phyloP scores from a whole-genome alignment of 2,329 filamentous ascomycete genomes.

The Sphaerulina musiva region DNA sequence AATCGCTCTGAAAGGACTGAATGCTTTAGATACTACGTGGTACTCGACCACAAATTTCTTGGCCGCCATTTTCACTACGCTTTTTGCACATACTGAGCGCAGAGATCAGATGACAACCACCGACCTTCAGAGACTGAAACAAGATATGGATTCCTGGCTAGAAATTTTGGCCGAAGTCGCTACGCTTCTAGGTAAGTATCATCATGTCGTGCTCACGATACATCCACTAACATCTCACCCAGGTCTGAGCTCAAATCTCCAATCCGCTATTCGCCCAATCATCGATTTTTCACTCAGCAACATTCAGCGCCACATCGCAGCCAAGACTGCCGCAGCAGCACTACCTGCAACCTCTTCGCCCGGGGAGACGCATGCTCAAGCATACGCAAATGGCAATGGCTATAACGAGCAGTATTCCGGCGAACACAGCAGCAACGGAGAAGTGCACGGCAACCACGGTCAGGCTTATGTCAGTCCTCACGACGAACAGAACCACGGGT shows the following conservation, averaged over 20 bases:
- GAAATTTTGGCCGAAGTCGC: slow-evolving; percentile 62
- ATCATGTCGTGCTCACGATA: not conserved
- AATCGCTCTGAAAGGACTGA: slow-evolving; percentile 54
- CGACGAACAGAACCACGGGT: slow-evolving; percentile 15
- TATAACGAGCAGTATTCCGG: slow-evolving; percentile 12
- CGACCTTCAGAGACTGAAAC: slow-evolving; percentile 55
- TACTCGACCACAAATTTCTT: slow-evolving; percentile 66
- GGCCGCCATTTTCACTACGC: slow-evolving; percentile 64
- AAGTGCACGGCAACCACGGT: slow-evolving; percentile 7
- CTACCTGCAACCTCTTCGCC: slow-evolving; percentile 33
- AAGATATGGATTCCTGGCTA: slow-evolving; percentile 65
- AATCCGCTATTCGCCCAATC: slow-evolving; percentile 45
- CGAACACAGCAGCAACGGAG: slow-evolving; percentile 7
- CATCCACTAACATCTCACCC: not conserved
- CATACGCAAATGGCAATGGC: slow-evolving; percentile 12
- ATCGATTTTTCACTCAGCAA: slow-evolving; percentile 44
- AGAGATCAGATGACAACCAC: slow-evolving; percentile 53
- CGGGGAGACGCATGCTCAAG: slow-evolving; percentile 5
- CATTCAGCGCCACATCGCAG: slow-evolving; percentile 42
- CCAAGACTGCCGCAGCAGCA: slow-evolving; percentile 38
- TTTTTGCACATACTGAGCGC: slow-evolving; percentile 64
- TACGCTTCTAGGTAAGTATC: slow-evolving; percentile 55
- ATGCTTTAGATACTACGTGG: slow-evolving; percentile 71
- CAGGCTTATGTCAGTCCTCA: slow-evolving; percentile 22
- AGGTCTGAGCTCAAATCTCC: slow-evolving; percentile 43